These are phyloP conservation scores for Pichia gijzeniarum DNA, from an alignment of 805 yeast genomes.

Conservation along the genomic window DNA sequence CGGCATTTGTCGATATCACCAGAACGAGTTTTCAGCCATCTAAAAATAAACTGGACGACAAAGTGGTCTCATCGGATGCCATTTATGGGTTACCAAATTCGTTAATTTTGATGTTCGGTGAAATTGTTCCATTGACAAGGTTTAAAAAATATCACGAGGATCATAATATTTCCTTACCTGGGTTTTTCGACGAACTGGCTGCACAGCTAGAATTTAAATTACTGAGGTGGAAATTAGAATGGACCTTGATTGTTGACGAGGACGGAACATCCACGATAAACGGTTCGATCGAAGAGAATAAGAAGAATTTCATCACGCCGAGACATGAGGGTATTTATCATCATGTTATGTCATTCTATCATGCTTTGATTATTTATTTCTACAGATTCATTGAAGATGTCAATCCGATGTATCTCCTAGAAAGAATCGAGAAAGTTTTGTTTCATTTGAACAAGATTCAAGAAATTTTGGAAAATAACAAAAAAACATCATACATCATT, in stretches of 20 bases:
- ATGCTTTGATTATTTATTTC: slow-evolving; percentile 65
- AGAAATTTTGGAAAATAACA: slow-evolving; percentile 39
- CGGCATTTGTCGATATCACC: slow-evolving; percentile 38
- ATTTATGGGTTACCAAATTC: slow-evolving; percentile 83
- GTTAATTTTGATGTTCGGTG: slow-evolving; percentile 62
- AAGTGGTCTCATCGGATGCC: slow-evolving; percentile 67
- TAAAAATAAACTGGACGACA: slow-evolving; percentile 42
- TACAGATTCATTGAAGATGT: slow-evolving; percentile 54
- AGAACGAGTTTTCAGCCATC: slow-evolving; percentile 35
- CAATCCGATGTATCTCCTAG: slow-evolving; percentile 52
- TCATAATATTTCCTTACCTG: slow-evolving; percentile 28
- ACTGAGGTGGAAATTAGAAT: slow-evolving; percentile 65
- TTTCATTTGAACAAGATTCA: slow-evolving; percentile 60
- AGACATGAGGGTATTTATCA: slow-evolving; percentile 71
- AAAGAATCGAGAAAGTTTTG: slow-evolving; percentile 53
- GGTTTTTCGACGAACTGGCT: slow-evolving; percentile 28
- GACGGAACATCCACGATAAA: slow-evolving; percentile 11
- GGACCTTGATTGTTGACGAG: slow-evolving; percentile 45
- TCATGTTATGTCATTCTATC: slow-evolving; percentile 73
- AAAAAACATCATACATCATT: slow-evolving; percentile 50
- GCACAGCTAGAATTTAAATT: slow-evolving; percentile 44
- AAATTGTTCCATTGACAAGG: slow-evolving; percentile 61
- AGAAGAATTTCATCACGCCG: slow-evolving; percentile 36
- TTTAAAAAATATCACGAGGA: slow-evolving; percentile 49
- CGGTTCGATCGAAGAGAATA: slow-evolving; percentile 8